These are phyloP conservation scores for Trametes gibbosa DNA, from an alignment of 768 basidiomycete species.

Conservation along the genomic window DNA sequence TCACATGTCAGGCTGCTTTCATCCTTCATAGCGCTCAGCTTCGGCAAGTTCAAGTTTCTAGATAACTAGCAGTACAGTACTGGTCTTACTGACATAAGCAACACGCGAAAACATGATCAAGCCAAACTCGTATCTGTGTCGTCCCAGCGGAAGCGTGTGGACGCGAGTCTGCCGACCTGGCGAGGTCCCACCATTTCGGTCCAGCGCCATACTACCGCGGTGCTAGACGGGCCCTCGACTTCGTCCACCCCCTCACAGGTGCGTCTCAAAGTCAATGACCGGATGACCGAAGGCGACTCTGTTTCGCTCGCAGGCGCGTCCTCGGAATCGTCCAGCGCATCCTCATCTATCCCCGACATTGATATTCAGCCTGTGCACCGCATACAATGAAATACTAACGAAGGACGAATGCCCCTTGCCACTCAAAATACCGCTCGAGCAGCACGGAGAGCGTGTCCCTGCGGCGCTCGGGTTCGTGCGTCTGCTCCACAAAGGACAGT, in stretches of 20 bases:
- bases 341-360: neutral
- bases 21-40: no score
- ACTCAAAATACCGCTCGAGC: slow-evolving; percentile 55
- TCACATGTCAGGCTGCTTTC: neutral
- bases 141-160: slow-evolving; percentile 4
- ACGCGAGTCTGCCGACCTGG: neutral
- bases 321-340: neutral
- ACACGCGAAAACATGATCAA: no score
- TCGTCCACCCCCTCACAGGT: neutral
- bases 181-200: neutral
- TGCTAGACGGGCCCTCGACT: neutral
- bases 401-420: slow-evolving; percentile 43
- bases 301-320: neutral
- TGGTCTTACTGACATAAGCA: no score
- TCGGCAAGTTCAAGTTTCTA: no score
- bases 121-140: neutral
- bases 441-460: slow-evolving; percentile 38
- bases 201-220: slow-evolving; percentile 16
- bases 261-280: neutral
- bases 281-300: neutral
- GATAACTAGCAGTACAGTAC: no score
- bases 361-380: neutral
- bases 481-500: slow-evolving; percentile 11
- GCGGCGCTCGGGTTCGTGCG: slow-evolving; percentile 16
- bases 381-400: slow-evolving; percentile 30